Evolutionary conservation across 768 basidiomycete species (phyloP), one percentile per base, ranked within the genome.

Genomic region (Mycena maculata): DNA sequence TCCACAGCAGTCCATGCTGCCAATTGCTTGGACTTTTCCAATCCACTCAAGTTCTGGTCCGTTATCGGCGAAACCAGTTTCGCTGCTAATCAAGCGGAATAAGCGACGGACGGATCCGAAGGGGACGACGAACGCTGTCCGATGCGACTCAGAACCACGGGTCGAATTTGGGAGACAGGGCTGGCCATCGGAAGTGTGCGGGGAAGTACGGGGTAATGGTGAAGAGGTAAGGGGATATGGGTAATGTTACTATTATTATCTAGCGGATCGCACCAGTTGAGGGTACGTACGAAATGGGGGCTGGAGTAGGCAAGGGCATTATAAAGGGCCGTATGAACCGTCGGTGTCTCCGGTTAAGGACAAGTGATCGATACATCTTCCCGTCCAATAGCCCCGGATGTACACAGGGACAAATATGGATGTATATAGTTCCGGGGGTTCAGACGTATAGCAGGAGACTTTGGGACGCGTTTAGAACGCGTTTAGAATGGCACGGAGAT

Each of bases 1-100:
- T 99, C 97, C 2, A 99, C 97, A 0, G 98, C 98, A 1, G 93
- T 92, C 80, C 89, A 96, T 4, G 98, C 98, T 11, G 98, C 98
- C 20, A 97, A 85, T 58, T 88, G 86, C 80, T 99, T 99, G 20
- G 95, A 90, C 58, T 86, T 85, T 73, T 99, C 97, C 42, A 99
- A 82, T 6, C 76, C 75, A 42, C 82, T 83, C 71, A 87, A 60
- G 27, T 54, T 68, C 67, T 28, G 70, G 62, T 60, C 64, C 56
- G 31, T 68, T 54, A 65, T 71, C 49, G 71, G 69, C 39, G 71
- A 65, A 63, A 65, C 69, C 38, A 72, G 60, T 38, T 62, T 63
- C 2, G 69, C 42, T 44, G 70, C 73, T 67, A 52, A 36, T 25
- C 12, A 31, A 20, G 31, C 20, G 28, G 39, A 20, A 50, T 57